phyloP scores from a whole-genome alignment of 2,329 filamentous ascomycete species.

The Leptographium radiaticola region DNA sequence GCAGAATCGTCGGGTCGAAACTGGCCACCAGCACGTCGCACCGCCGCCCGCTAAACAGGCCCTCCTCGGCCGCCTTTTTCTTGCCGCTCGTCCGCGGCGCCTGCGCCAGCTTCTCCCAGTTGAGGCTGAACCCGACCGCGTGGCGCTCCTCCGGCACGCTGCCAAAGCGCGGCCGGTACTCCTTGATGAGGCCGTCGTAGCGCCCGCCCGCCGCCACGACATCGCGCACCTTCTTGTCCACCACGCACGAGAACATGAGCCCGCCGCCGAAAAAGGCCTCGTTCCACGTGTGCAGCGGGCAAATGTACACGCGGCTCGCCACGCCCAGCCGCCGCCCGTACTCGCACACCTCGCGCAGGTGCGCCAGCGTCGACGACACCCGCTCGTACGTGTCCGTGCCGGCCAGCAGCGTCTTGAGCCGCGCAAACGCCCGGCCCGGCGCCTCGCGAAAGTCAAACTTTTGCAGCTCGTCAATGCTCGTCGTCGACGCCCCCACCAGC shows the following conservation, averaged over 20 bases:
- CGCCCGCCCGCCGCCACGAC: constrained; percentile 89
- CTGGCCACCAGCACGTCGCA: constrained; percentile 86
- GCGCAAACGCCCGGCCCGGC: constrained; percentile 42
- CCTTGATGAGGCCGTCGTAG: constrained; percentile 80
- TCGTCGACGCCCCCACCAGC: constrained; percentile 69
- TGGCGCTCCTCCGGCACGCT: constrained; percentile 51
- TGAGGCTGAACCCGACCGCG: constrained; percentile 84
- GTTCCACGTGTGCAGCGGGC: constrained; percentile 75
- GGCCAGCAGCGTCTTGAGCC: constrained; percentile 46
- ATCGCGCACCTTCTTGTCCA: constrained; percentile 70
- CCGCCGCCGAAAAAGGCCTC: constrained; percentile 82
- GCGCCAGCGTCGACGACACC: constrained; percentile 62
- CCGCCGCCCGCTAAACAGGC: constrained; percentile 49
- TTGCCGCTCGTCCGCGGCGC: constrained; percentile 32
- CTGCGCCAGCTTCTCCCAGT: constrained; percentile 69
- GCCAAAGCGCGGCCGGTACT: constrained; percentile 60
- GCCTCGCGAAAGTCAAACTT: constrained; percentile 76
- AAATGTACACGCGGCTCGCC: constrained; percentile 67
- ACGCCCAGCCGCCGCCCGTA: constrained; percentile 68
- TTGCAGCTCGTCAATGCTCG: constrained; percentile 78
- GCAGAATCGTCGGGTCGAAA: constrained; percentile 65
- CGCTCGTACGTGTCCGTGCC: constrained; percentile 58
- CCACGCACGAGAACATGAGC: constrained; percentile 79
- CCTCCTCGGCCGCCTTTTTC: constrained; percentile 52
- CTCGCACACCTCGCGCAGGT: constrained; percentile 64